Evolutionary conservation across 2,329 filamentous ascomycete genomes (phyloP), one percentile per base, ranked within the genome.

Genomic region (Dactylella cylindrospora): DNA sequence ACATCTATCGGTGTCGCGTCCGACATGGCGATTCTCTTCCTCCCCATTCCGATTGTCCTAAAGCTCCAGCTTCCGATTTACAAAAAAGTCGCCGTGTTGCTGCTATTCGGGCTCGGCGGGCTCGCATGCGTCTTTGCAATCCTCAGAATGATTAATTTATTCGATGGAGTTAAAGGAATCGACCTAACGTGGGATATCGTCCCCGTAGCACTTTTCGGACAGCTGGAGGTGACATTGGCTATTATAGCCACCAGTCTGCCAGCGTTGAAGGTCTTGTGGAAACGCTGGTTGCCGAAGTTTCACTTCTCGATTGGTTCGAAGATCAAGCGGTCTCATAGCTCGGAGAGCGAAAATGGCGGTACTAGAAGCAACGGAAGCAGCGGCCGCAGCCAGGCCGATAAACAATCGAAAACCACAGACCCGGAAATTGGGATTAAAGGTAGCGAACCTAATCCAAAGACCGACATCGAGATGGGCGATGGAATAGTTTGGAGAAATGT

Each of bases 161-260:
- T 55, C 20, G 31, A 33, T n/a, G 51, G 51, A 15, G 51, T 55
- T 9, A 32, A 44, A 10, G 51, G 51, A 12, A 55, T 55, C 3
- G 51, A 55, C 20, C 19, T 55, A n/a, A 55, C 51, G 3, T 49
- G 53, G 53, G 44, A 59, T 39, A 50, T 59, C 22, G 45, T 59
- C 10, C 44, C 44, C 4, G 33, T 51, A 1, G 53, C 53, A 2
- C 40, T 59, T n/a, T 59, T 35, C 15, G 53, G 53, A 20, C 53
- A 59, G 36, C 15, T 59, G 25, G 53, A 59, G 28, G 53, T 59
- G 23, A 59, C 53, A 4, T 8, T 50, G 23, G 53, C 44, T 5
- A 59, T 59, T 19, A 59, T 59, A 15, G 53, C 53, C 22, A 51
- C 45, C 2, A 50, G 44, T 9, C 29, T 59, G 15, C 44, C 45